Evolutionary conservation across 139 green algal species (phyloP), one percentile per base, ranked within the genome.

Genomic region (Picochlorum sp.): DNA sequence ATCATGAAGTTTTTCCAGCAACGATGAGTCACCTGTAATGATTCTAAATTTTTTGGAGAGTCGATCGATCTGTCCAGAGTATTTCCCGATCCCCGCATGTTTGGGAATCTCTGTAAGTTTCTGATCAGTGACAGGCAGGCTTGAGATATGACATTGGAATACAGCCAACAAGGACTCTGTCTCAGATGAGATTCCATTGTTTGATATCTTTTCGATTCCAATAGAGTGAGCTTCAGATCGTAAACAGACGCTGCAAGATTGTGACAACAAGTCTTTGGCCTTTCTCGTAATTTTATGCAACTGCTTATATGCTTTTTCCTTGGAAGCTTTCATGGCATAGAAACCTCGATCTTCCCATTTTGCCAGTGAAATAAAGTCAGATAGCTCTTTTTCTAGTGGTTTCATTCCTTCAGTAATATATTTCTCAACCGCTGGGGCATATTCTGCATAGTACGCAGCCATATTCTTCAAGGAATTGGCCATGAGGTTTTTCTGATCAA

Each of bases 321-420:
- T 87, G 45, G 73, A 81, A 3, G 67, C 61, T 49, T 78, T 78
- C 80, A 96, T 77, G 1, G 87, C 81, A 68, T 97, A 95, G 77
- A 92, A 95, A 37, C 90, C 89, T 8, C 89, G 77, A 78, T 99
- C 91, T 72, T 99, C 94, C 94, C 94, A 99, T 69, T 90, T 92
- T n/a, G 90, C 85, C 56, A 99, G 81, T 54, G 74, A 63, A 24
- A 96, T 89, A 83, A 97, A 96, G 74, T 97, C 92, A 47, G 80
- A 16, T 37, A 98, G 79, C 54, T 95, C 85, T 69, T 95, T 91
- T 56, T 91, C 84, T 6, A 91, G 58, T 1, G 84, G 81, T 26
- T 64, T 68, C 51, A 94, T 63, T 14, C 77, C 76, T 1, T 69
- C 65, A 3, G 71, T 49, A 1, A 97, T 62, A 13, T 71, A 72